Conservation (phyloP, 495 filamentous ascomycete species). For the Aspergillus nidulans region DNA sequence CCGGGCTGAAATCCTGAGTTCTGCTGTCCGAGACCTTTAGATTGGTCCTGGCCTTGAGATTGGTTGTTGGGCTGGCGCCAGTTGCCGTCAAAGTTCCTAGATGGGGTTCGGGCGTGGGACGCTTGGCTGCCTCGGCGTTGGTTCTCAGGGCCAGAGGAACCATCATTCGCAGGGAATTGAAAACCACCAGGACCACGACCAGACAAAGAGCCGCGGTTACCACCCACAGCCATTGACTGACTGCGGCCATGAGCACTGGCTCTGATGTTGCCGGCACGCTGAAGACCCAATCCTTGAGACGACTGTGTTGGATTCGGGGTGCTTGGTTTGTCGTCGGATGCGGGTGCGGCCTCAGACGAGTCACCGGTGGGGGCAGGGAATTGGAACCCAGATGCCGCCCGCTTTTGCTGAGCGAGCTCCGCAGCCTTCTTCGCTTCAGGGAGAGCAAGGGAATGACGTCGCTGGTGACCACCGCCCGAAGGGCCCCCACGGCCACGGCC, state of each 20-base stretch:
- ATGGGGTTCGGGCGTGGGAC: slow-evolving; percentile 71
- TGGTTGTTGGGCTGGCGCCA: slow-evolving; percentile 88
- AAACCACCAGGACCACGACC: slow-evolving; percentile 62
- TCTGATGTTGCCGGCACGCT: slow-evolving; percentile 47
- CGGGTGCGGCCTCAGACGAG: slow-evolving; percentile 44
- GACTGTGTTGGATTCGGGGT: slow-evolving; percentile 28
- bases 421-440: slow-evolving; percentile 97
- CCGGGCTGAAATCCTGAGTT: slow-evolving; percentile 78
- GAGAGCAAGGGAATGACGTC: slow-evolving; percentile 89
- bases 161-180: slow-evolving; percentile 63
- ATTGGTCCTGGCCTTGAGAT: slow-evolving; percentile 47
- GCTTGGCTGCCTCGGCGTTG: slow-evolving; percentile 63
- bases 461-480: slow-evolving; percentile 75
- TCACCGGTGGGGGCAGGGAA: slow-evolving; percentile 72
- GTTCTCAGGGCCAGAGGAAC: slow-evolving; percentile 58
- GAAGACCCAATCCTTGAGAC: slow-evolving; percentile 41
- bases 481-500: slow-evolving; percentile 77
- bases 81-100: slow-evolving; percentile 94
- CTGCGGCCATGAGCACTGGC: slow-evolving; percentile 59
- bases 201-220: slow-evolving; percentile 48
- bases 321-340: slow-evolving; percentile 37
- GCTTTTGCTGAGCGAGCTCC: slow-evolving; percentile 93
- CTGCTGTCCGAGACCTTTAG: slow-evolving; percentile 60
- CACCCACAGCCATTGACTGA: slow-evolving; percentile 66
- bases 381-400: slow-evolving; percentile 89